Conservation (phyloP, 208 protist genomes). For the Acanthamoeba castellanii region DNA sequence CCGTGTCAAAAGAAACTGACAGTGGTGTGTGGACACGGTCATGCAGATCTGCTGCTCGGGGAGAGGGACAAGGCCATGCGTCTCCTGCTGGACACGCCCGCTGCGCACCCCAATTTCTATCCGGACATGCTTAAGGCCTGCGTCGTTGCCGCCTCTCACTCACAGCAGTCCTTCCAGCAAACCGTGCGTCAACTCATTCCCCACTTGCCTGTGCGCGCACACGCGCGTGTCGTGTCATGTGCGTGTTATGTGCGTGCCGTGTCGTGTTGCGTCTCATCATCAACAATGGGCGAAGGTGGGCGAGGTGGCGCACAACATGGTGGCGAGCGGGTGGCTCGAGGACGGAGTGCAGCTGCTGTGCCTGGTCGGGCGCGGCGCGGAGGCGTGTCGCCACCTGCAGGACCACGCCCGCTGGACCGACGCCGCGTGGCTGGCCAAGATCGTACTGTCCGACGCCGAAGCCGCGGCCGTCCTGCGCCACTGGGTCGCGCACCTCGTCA, state of each 20-base stretch:
- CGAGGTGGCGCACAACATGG: slow-evolving; percentile 46
- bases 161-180: slow-evolving; percentile 59
- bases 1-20: background rate
- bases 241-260: background rate
- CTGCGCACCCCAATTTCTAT: slow-evolving; percentile 34
- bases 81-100: slow-evolving; percentile 31
- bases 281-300: background rate
- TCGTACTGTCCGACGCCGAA: slow-evolving; percentile 42
- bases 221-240: background rate
- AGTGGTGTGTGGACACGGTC: too few relatives aligned
- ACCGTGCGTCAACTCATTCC: background rate
- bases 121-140: slow-evolving; percentile 67
- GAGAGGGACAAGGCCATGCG: slow-evolving; percentile 42
- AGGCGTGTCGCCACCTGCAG: slow-evolving; percentile 30
- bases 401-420: slow-evolving; percentile 57
- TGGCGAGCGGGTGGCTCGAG: slow-evolving; percentile 50
- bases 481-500: slow-evolving; percentile 37
- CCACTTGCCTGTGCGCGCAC: background rate
- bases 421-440: slow-evolving; percentile 67
- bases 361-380: background rate
- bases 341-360: slow-evolving; percentile 52
- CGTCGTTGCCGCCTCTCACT: slow-evolving; percentile 49
- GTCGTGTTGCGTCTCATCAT: background rate
- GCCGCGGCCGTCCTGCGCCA: background rate
- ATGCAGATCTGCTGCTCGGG: slow-evolving; percentile 36